Evolutionary conservation across 2,329 filamentous ascomycete genomes (phyloP), one percentile per base, ranked within the genome.

Genomic region (Dactylellina drechsleri): DNA sequence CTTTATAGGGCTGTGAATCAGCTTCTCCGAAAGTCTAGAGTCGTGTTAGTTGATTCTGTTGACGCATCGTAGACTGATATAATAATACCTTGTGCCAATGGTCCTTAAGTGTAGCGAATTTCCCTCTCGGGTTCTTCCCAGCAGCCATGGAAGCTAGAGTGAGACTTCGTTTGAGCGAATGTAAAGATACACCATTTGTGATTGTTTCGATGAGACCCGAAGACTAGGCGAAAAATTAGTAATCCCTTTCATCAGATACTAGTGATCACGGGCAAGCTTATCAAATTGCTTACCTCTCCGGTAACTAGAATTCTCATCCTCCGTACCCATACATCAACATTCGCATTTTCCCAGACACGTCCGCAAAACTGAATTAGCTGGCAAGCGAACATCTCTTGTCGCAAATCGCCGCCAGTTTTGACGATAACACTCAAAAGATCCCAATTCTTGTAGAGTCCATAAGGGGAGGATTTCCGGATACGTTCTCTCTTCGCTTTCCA

Each of bases 361-460:
- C 91, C 87, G 82, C 92, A 95, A 12, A 93, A 90, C 68, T 88
- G 85, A 78, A 95, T 95, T 52, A 95, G 86, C 82, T 95, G 92
- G 81, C 91, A 94, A 5, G 92, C 92, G 81, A 95, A 95, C 0
- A 92, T 91, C 82, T 95, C 92, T 83, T 95, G 92, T 59, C 92
- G 86, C 76, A 95, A 83, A 82, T 95, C 91, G 1, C 90, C 90
- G 1, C 92, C 91, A 10, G 92, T 95, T 84, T 95, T 95, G 79
- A 95, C 90, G 80, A 95, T 95, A 73, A 95, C 91, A 80, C 91
- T 93, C 76, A 95, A 85, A 23, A 95, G 85, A 79, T 95, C 92
- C 92, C 92, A 95, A 80, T 93, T 94, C 83, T 92, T 92, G 89
- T 93, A 92, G 88, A 91, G 92, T 8, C 92, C 92, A 80, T 93